Evolutionary conservation across 148 eudicot species (phyloP), one percentile per base, ranked within the genome.

Genomic region (Heliamphora exappendiculata): DNA sequence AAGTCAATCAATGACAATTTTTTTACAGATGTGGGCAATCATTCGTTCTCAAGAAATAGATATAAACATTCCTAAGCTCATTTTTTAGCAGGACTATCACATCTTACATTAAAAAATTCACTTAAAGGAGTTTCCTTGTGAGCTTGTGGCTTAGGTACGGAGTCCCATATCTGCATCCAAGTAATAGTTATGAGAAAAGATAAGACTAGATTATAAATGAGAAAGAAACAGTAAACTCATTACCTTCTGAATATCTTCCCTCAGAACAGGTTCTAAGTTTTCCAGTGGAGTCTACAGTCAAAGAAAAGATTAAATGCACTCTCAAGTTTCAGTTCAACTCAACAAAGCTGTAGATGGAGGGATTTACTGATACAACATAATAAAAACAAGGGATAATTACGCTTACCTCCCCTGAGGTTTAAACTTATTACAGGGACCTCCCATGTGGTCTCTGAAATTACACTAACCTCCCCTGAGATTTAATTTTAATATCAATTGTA

Each of bases 221-320:
- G 37, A 39, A 59, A 75, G 26, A 73, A 67, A 60, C 39, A 82
- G 36, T 36, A 58, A 51, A 86, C n/a, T 34, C 17, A 59, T 73
- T 79, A 92, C 98, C 96, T 94, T 94, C 79, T 94, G 96, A 78
- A 94, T 87, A 85, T 94, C 98, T 82, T 94, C 97, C 77, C 98
- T 88, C 37, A 94, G 75, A 79, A 94, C 87, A 78, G 98, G 98
- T 83, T 94, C 98, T 66, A 94, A 85, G 83, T 90, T 89, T 86
- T 94, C 98, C 78, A 94, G 82, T 34, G 98, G 98, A 22, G 98
- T 94, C 98, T 94, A 82, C 65, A 77, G 41, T 42, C 42, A 82
- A 33, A 59, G 4, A 75, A 73, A 51, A 55, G 29, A 57, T 29
- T 69, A n/a, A 69, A 50, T 31, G 47, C 41, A 37, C 62, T 41